phyloP scores from a whole-genome alignment of 306 rosid genomes.

The Sicyos baderoa region DNA sequence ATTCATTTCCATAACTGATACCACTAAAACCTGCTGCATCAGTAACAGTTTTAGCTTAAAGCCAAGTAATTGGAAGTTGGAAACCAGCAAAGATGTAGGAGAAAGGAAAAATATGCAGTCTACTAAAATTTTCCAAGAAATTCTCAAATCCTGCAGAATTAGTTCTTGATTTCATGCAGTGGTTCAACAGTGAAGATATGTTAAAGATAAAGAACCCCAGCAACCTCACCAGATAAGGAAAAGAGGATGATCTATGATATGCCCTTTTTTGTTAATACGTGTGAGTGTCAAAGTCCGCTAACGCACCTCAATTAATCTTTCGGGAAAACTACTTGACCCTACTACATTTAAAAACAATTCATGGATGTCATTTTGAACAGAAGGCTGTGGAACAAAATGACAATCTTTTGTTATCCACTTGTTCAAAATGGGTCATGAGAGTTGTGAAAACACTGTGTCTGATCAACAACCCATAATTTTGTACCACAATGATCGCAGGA shows the following conservation, averaged over 20 bases:
- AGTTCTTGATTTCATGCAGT: too few species aligned
- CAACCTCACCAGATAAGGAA: too few species aligned
- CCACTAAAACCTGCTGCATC: not conserved
- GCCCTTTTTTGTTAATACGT: too few species aligned
- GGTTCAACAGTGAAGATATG: too few species aligned
- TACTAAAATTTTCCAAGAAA: not conserved
- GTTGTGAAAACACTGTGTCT: constrained; percentile 1
- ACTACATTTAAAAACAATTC: too few species aligned
- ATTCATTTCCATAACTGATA: not conserved
- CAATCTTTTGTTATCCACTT: constrained; percentile 2
- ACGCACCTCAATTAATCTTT: too few species aligned
- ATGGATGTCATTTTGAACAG: too few species aligned
- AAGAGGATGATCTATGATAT: too few species aligned
- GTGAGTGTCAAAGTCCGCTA: too few species aligned
- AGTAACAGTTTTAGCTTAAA: not conserved
- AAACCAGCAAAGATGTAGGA: not conserved
- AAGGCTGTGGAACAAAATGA: not conserved
- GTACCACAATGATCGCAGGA: not conserved
- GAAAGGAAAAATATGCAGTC: not conserved
- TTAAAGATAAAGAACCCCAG: too few species aligned
- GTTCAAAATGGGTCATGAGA: constrained; percentile 7
- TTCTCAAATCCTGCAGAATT: constrained; percentile 1
- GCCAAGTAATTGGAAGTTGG: not conserved
- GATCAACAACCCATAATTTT: constrained; percentile 10
- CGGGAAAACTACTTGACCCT: too few species aligned